Percentiles rank a stretch among this genome's conserved stretches.
Conservation (phyloP, 2,329 filamentous ascomycete genomes). For the Proliferodiscus dingleyae region DNA sequence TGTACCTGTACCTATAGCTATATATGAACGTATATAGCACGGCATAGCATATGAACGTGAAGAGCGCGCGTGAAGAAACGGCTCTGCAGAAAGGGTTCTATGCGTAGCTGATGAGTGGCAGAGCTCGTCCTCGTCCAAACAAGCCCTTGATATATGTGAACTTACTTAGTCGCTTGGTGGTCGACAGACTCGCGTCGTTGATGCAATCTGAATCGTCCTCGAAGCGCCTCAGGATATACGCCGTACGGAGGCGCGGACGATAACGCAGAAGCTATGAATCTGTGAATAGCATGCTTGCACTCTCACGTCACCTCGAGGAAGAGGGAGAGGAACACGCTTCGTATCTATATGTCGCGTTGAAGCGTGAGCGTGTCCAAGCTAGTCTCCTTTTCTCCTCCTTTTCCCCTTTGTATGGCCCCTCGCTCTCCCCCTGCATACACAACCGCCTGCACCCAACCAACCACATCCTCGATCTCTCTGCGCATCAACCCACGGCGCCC, state of each 20-base stretch:
- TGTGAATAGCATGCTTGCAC: no score
- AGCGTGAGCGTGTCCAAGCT: no score
- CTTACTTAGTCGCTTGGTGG: no score
- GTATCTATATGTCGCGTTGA: not conserved
- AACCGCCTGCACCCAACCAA: not conserved
- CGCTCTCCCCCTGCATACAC: slow-evolving; percentile 2
- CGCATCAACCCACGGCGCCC: not conserved
- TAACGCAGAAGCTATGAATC: slow-evolving; percentile 1
- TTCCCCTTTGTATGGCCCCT: no score
- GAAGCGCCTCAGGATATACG: not conserved
- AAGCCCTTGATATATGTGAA: no score
- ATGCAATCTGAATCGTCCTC: not conserved
- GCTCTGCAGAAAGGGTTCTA: not conserved
- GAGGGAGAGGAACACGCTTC: slow-evolving; percentile 3
- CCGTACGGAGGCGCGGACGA: not conserved
- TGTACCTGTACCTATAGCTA: no score
- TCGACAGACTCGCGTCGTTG: no score
- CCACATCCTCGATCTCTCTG: not conserved
- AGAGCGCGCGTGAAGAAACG: not conserved
- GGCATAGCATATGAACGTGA: not conserved
- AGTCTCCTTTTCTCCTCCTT: no score
- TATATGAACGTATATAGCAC: not conserved
- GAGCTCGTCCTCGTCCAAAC: not conserved
- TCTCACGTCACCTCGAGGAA: not conserved
- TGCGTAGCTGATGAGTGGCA: not conserved